Conservation (phyloP, 176 grass and related monocot genomes). For the Puya raimondii region DNA sequence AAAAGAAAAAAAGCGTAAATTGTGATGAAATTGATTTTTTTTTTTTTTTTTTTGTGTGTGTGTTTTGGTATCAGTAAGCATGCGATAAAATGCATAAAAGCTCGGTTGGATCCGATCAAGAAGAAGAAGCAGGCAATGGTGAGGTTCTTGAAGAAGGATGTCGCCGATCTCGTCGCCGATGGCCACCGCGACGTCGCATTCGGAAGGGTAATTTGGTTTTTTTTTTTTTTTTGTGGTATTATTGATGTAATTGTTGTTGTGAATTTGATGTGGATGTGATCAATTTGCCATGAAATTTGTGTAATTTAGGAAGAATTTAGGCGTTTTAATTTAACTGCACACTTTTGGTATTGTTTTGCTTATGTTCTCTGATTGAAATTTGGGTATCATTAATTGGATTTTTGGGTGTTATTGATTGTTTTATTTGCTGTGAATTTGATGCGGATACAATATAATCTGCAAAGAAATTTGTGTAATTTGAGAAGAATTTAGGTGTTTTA, state of each 20-base stretch:
- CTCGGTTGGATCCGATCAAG: constrained; percentile 47
- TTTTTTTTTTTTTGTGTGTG: neutral
- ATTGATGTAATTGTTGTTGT: too few relatives aligned
- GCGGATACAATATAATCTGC: neutral
- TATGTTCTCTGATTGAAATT: too few relatives aligned
- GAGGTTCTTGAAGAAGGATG: constrained; percentile 80
- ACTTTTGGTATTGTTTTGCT: too few relatives aligned
- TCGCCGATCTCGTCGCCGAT: constrained; percentile 74
- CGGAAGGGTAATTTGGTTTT: constrained; percentile 35
- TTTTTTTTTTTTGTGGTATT: too few relatives aligned
- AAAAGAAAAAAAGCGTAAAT: too few relatives aligned
- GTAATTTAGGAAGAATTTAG: too few relatives aligned
- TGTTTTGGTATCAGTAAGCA: constrained; percentile 40
- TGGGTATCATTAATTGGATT: neutral
- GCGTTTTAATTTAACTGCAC: too few relatives aligned
- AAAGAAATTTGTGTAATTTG: neutral
- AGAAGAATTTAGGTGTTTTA: neutral
- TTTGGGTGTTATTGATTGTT: neutral
- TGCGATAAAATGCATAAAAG: constrained; percentile 64
- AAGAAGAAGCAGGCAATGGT: constrained; percentile 80
- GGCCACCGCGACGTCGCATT: constrained; percentile 63
- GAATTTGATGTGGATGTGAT: too few relatives aligned
- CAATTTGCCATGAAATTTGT: too few relatives aligned
- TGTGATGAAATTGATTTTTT: neutral
- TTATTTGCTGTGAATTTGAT: neutral